These are phyloP conservation scores for Trichaptum fuscoviolaceum DNA, from an alignment of 768 basidiomycete genomes.

Conservation along the genomic window DNA sequence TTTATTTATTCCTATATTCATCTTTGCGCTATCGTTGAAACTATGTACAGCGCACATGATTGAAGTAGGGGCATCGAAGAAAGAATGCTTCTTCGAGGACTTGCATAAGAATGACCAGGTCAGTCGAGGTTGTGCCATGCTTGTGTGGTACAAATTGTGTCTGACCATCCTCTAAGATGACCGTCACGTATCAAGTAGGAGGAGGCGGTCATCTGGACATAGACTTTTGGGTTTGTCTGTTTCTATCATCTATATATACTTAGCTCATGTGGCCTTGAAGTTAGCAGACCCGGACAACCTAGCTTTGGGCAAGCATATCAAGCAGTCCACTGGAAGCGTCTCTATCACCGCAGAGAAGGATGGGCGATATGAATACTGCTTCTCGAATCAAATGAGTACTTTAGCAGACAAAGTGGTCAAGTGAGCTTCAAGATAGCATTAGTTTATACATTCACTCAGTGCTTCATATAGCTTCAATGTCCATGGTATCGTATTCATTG, in stretches of 20 bases:
- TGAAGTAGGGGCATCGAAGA: constrained; percentile 69
- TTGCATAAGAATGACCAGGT: constrained; percentile 89
- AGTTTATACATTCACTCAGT: constrained; percentile 6
- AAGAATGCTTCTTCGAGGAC: constrained; percentile 97
- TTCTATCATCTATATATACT: background rate
- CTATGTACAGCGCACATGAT: constrained; percentile 61
- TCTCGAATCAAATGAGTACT: constrained; percentile 98
- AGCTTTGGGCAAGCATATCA: constrained; percentile 72
- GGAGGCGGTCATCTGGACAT: constrained; percentile 96
- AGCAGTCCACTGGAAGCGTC: constrained; percentile 83
- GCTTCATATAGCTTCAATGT: constrained; percentile 79
- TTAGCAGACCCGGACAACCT: constrained; percentile 70
- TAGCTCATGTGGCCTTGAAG: constrained; percentile 34
- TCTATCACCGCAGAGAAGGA: constrained; percentile 84
- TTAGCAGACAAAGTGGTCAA: constrained; percentile 94
- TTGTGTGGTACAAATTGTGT: background rate
- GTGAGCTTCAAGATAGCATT: constrained; percentile 35
- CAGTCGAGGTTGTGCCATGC: background rate
- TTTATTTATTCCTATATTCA: background rate
- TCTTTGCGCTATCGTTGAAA: background rate
- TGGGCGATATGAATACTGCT: constrained; percentile 92
- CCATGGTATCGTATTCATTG: constrained; percentile 92
- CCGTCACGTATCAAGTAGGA: constrained; percentile 97
- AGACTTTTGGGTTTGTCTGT: constrained; percentile 80
- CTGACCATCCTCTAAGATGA: constrained; percentile 62